A percentile compares a stretch with the other conserved stretches of the same genome.
Evolutionary conservation across 176 grass and related monocot species (phyloP).

Genomic region (Urochloa ruziziensis): DNA sequence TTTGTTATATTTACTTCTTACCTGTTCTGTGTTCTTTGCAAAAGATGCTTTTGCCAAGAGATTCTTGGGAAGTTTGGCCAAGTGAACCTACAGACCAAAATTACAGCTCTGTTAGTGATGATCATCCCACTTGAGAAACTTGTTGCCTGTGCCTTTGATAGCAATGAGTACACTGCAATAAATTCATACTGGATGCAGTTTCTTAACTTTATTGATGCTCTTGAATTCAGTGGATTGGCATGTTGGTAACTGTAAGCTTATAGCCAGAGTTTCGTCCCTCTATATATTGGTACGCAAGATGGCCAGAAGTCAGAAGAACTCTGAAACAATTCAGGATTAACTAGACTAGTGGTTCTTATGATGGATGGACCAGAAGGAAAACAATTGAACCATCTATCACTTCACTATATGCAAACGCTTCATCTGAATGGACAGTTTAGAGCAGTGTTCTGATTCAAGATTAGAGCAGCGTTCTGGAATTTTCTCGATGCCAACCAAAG

Average conservation of each 20-base stretch:
- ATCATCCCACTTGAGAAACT: neutral
- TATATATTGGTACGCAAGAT: neutral
- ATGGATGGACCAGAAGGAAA: neutral
- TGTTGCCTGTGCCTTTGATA: neutral
- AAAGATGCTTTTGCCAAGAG: conserved; percentile 73
- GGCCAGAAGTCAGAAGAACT: neutral
- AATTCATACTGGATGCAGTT: neutral
- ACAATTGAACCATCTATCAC: neutral
- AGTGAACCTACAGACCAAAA: conserved; percentile 46
- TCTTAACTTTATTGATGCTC: conserved; percentile 1
- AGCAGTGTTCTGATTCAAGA: neutral
- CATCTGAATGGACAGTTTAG: neutral
- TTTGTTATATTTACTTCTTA: conserved; percentile 41
- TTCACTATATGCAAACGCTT: neutral
- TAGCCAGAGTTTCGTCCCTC: neutral
- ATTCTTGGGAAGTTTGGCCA: conserved; percentile 81
- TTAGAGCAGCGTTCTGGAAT: neutral
- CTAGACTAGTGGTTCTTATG: neutral
- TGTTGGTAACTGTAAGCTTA: neutral
- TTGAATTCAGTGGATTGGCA: neutral
- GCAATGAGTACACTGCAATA: neutral
- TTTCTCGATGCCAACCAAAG: neutral
- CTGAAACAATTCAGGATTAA: neutral
- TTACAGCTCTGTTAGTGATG: neutral
- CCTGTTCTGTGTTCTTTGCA: conserved; percentile 73